These are phyloP conservation scores for Podospora appendiculata DNA, from an alignment of 495 filamentous ascomycete species.

Conservation along the genomic window DNA sequence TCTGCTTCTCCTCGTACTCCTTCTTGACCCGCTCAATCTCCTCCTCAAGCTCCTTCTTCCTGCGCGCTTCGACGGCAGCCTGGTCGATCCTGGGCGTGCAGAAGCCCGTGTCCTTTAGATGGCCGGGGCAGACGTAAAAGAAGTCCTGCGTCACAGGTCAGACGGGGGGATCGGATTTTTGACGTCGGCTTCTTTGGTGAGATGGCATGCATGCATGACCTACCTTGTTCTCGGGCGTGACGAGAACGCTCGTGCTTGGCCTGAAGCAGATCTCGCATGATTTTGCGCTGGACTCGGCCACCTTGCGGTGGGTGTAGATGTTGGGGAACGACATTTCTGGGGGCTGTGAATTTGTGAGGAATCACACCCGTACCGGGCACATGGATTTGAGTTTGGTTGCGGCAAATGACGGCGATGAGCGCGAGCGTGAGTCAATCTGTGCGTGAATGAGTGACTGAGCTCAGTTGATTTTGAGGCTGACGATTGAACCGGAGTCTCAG, in stretches of 20 bases:
- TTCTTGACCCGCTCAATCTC: constrained; percentile 66
- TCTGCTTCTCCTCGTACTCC: constrained; percentile 69
- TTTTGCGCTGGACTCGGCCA: constrained; percentile 75
- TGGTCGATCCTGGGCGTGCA: constrained; percentile 73
- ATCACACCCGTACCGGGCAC: no score
- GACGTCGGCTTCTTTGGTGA: neutral
- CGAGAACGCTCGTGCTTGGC: constrained; percentile 74
- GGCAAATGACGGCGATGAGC: no score
- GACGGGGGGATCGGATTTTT: neutral
- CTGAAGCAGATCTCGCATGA: constrained; percentile 90
- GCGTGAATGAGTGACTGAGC: no score
- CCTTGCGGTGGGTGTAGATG: constrained; percentile 76
- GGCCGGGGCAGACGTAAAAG: constrained; percentile 82
- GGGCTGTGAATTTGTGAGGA: no score
- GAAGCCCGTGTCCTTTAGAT: constrained; percentile 79
- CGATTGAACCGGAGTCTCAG: no score
- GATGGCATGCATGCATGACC: neutral
- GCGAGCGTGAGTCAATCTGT: no score
- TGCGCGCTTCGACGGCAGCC: constrained; percentile 62
- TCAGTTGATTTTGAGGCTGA: no score
- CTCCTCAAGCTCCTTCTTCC: constrained; percentile 61
- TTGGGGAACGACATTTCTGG: constrained; percentile 56
- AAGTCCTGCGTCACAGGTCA: constrained; percentile 69
- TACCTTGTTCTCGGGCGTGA: constrained; percentile 87
- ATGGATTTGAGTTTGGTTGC: no score